Evolutionary conservation across 805 yeast species (phyloP), one percentile per base, ranked within the genome.

Genomic region (Myxozyma neglecta): DNA sequence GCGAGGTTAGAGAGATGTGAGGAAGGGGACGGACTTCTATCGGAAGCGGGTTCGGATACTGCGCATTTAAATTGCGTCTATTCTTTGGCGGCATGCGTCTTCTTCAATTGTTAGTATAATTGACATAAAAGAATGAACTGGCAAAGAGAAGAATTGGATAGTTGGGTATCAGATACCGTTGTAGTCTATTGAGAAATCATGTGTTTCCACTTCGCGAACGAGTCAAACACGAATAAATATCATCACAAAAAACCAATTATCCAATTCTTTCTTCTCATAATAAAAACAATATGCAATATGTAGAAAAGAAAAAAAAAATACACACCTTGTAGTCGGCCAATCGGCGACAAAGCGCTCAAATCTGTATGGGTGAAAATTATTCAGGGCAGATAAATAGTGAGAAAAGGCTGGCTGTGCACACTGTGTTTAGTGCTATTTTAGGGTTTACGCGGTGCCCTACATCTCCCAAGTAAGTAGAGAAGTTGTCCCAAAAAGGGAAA

Each of bases 121-220:
- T 16, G 14, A 40, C 34, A 18, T 14, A 34, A n/a, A 9, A 45
- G n/a, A 18, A 52, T 9, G 7, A 11, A 29, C 18, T 34, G 24
- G 34, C 13, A n/a, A 5, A 11, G 9, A 14, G 5, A 32, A 52
- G n/a, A 11, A 11, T 8, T 42, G 14, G 35, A 53, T 60, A 72
- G 63, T 69, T 34, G 52, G 24, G 18, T 32, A 49, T 88, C 96
- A 89, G 96, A 89, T 89, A 89, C 96, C 96, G 96, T 89, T 89
- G 96, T 89, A 89, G 96, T 89, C 96, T 24, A 24, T 83, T 64
- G 65, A 61, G 67, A 64, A 64, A 64, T 63, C 66, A 51, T 51
- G 16, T 54, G 61, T 64, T 60, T 57, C 66, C 66, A 63, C 29
- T 56, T 59, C 63, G 24, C 43, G 43, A 14, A 44, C 24, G 64